Percentiles rank a stretch among this genome's conserved stretches.
These are phyloP conservation scores for Leccinum ochraceum DNA, from an alignment of 768 basidiomycete species.

Conservation along the genomic window DNA sequence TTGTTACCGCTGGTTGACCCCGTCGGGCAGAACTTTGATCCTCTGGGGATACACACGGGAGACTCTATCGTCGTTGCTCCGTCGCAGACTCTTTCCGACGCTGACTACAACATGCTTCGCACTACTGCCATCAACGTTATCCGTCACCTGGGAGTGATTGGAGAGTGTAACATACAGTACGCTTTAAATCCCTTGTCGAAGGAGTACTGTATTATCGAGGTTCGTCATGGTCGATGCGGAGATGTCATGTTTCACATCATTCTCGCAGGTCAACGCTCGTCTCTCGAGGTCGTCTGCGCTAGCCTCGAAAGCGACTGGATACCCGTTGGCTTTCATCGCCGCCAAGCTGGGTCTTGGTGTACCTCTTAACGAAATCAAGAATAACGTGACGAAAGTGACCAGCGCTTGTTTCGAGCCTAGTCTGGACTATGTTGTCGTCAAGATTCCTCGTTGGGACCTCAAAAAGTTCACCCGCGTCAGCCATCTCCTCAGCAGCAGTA, in stretches of 20 bases:
- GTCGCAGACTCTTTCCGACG: slow-evolving; percentile 96
- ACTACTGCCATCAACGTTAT: slow-evolving; percentile 98
- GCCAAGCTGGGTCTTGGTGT: slow-evolving; percentile 97
- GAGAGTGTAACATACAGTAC: slow-evolving; percentile 99
- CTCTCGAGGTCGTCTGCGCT: slow-evolving; percentile 96
- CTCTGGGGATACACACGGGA: slow-evolving; percentile 96
- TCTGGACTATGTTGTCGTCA: slow-evolving; percentile 96
- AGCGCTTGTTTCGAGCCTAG: slow-evolving; percentile 98
- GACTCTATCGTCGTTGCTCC: slow-evolving; percentile 99
- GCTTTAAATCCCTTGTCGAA: slow-evolving; percentile 93
- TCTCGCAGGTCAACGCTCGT: slow-evolving; percentile 82
- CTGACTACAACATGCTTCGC: slow-evolving; percentile 99
- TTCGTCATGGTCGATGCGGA: slow-evolving; percentile 30
- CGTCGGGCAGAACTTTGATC: slow-evolving; percentile 87
- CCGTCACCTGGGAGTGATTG: slow-evolving; percentile 95
- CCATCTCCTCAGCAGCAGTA: slow-evolving; percentile 86
- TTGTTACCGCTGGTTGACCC: background rate
- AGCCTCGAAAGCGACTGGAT: slow-evolving; percentile 97
- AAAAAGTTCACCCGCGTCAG: slow-evolving; percentile 98
- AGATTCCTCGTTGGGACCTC: slow-evolving; percentile 98
- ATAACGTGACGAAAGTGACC: slow-evolving; percentile 95
- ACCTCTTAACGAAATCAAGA: slow-evolving; percentile 96
- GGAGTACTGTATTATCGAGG: slow-evolving; percentile 99
- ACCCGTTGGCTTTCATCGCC: slow-evolving; percentile 97
- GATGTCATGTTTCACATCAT: slow-evolving; percentile 5